Conservation (phyloP, 1,284 basidiomycete species). For the Acaromyces ingoldii region DNA sequence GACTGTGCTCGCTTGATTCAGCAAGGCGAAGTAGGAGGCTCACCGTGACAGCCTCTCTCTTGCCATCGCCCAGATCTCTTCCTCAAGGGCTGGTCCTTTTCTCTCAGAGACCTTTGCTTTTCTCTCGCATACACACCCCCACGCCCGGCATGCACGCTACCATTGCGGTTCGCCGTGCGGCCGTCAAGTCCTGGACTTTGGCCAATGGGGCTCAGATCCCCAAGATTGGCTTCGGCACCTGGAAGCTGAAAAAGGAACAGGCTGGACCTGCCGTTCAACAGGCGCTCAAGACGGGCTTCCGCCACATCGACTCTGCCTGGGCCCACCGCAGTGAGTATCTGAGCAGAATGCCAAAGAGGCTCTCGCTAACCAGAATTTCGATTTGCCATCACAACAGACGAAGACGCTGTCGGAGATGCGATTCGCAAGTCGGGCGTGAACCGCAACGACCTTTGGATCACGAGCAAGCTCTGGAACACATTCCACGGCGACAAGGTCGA, state of each 20-base stretch:
- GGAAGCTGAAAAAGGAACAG: conserved; percentile 51
- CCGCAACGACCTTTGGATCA: conserved; percentile 74
- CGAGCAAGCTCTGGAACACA: conserved; percentile 73
- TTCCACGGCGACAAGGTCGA: conserved; percentile 59
- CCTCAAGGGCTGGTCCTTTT: too few species aligned
- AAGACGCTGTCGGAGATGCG: conserved; percentile 77
- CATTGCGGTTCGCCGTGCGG: conserved; percentile 26
- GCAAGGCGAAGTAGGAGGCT: too few species aligned
- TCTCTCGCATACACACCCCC: too few species aligned
- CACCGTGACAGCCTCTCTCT: too few species aligned
- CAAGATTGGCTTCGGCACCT: conserved; percentile 39
- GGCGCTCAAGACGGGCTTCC: conserved; percentile 39
- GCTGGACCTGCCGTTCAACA: conserved; percentile 55
- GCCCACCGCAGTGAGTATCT: conserved; percentile 52
- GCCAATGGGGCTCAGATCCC: conserved; percentile 41
- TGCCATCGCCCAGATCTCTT: too few species aligned
- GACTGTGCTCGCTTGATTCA: too few species aligned
- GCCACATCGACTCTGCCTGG: conserved; percentile 40
- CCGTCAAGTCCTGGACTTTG: conserved; percentile 33
- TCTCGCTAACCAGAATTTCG: too few species aligned
- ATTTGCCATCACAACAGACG: too few species aligned
- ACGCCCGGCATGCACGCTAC: conserved; percentile 26
- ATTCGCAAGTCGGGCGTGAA: conserved; percentile 67
- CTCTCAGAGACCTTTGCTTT: too few species aligned
- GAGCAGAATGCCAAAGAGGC: too few species aligned